phyloP scores from a whole-genome alignment of 305 asterid species.

The Fraxinus baroniana region DNA sequence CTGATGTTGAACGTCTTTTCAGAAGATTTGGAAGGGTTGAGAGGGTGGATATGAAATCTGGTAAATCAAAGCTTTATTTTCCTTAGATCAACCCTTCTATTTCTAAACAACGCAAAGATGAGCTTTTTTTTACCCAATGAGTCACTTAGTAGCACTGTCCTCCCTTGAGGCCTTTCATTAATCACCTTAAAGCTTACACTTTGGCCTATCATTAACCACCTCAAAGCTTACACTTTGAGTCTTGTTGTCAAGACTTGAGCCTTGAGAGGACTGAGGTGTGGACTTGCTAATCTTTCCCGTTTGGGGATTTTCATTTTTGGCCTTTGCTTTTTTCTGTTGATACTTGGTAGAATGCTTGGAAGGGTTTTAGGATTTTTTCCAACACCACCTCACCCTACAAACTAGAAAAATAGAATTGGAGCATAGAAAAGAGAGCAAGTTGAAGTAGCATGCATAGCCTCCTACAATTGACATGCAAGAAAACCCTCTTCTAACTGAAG shows the following conservation, averaged over 20 bases:
- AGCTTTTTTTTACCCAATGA: not conserved
- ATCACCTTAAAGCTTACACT: not conserved
- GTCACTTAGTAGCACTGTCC: not conserved
- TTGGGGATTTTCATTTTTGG: not conserved
- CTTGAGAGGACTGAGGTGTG: conserved; percentile 9
- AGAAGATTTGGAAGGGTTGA: conserved; percentile 86
- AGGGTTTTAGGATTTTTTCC: not conserved
- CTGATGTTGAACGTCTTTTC: conserved; percentile 83
- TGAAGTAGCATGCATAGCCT: not conserved
- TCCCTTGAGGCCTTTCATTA: not conserved
- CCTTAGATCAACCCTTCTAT: not conserved
- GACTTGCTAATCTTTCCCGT: not conserved
- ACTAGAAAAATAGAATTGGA: not conserved
- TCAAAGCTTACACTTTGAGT: conserved; percentile 3
- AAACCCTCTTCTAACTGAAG: not conserved
- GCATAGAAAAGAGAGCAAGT: not conserved
- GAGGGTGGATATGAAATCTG: conserved; percentile 92
- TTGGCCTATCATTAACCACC: not conserved
- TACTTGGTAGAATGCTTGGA: not conserved
- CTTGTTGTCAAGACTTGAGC: not conserved
- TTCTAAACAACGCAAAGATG: not conserved
- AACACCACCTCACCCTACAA: not conserved
- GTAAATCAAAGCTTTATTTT: conserved; percentile 32
- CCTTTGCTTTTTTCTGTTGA: not conserved
- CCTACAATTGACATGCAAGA: not conserved